Evolutionary conservation across 2,329 filamentous ascomycete species (phyloP), one percentile per base, ranked within the genome.

Genomic region (Diaporthe citriasiana): DNA sequence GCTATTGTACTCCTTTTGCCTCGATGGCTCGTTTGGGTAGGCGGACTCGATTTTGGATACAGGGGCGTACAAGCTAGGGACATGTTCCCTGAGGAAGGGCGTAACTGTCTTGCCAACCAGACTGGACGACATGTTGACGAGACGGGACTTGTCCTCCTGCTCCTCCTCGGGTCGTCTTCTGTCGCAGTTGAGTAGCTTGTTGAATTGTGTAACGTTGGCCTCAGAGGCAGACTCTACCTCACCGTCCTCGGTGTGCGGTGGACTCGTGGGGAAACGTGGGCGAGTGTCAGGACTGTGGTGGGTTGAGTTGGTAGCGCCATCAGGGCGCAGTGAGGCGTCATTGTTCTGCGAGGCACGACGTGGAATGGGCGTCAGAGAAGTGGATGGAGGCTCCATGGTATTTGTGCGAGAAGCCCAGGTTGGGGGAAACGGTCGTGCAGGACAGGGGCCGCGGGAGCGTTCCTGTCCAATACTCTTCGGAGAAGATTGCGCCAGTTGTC

Each of bases 41-140:
- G 85, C 84, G 9, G 72, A 35, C 17, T 76, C 75, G 53, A 76
- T 68, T 78, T 91, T 91, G 75, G 93, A 93, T 72, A 95, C 86
- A 22, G 94, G 94, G 45, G 95, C 94, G 84, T 98, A 98, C 79
- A 97, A 89, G 76, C 91, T 91, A 3, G 96, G 96, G 66, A 98
- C 97, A 81, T 98, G 95, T 81, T 95, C 93, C 77, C 94, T 92
- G 71, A 98, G 90, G 82, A 98, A 98, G 1, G 96, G 95, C 47
- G 93, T 93, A 76, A 98, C 92, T 73, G 94, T 94, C 84, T 94
- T 91, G 79, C 91, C 90, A 76, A 94, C 93, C 72, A 95, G 89
- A 77, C 92, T 92, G 75, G 87, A 86, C 63, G 89, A 86, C 87
- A 91, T 90, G 81, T 87, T 90, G 78, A 86, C 85, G 65, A 90